Evolutionary conservation across 345 rosid species (phyloP), one percentile per base, ranked within the genome.

Genomic region (Rubroshorea leprosula): DNA sequence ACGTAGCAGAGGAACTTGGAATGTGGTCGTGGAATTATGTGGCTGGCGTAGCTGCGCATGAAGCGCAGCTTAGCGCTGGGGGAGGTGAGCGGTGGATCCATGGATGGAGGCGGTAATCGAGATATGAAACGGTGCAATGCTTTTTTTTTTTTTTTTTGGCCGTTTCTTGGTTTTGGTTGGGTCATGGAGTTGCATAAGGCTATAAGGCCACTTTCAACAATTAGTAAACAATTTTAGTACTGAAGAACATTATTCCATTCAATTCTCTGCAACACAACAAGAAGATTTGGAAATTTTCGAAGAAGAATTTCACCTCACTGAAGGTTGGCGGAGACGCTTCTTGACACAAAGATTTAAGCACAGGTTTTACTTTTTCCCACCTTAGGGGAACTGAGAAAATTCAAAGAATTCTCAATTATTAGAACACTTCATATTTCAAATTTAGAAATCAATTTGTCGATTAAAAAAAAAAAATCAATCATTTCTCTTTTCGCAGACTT

Each of bases 41-140:
- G 80, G 48, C 97, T 91, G 35, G 89, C 91, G 70, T 85, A 80
- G 74, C 94, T 82, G 70, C 91, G 82, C 97, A 90, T 87, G 35
- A 90, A 74, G 0, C 89, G 86, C 46, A 87, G 61, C 68, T 83
- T 90, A 0, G 54, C 13, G 29, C 24, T 0, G 53, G 26, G 1
- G 24, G 54, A 13, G 47, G 63, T 8, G 21, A 21, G 31, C 5
- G 48, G 45, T 35, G 48, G 48, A n/a, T n/a, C n/a, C n/a, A n/a
- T n/a, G n/a, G n/a, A n/a, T n/a, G n/a, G n/a, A n/a, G n/a, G n/a
- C n/a, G n/a, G n/a, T n/a, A n/a, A n/a, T n/a, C n/a, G n/a, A n/a
- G n/a, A n/a, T n/a, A n/a, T n/a, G n/a, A n/a, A n/a, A n/a, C n/a
- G n/a, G n/a, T n/a, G n/a, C n/a, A n/a, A n/a, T n/a, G n/a, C n/a